Conservation (phyloP, 768 basidiomycete genomes). For the Saitozyma sp. region DNA sequence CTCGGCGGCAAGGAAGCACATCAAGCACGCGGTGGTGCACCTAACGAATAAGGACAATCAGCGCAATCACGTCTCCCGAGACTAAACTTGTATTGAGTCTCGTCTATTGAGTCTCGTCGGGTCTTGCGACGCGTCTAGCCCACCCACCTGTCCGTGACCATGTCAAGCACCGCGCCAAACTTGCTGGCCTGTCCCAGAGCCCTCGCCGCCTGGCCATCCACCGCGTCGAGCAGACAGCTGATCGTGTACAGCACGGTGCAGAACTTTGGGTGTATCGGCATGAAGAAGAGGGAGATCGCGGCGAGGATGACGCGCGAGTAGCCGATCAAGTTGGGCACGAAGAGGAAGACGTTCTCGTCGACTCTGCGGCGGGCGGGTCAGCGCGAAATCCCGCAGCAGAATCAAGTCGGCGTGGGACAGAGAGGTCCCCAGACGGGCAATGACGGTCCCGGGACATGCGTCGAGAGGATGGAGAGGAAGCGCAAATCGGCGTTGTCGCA, state of each 20-base stretch:
- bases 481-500: too few species aligned
- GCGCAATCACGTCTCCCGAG: slow-evolving; percentile 3
- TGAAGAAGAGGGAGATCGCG: slow-evolving; percentile 80
- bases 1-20: slow-evolving; percentile 87
- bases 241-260: slow-evolving; percentile 85
- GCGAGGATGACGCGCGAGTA: slow-evolving; percentile 90
- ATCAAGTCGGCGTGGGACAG: neutral
- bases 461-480: too few species aligned
- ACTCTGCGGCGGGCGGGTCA: slow-evolving; percentile 19
- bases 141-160: slow-evolving; percentile 94
- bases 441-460: neutral
- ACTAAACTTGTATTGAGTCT: neutral
- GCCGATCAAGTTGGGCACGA: slow-evolving; percentile 91
- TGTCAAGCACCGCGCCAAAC: slow-evolving; percentile 96
- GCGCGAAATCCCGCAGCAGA: neutral
- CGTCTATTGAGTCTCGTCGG: too few species aligned
- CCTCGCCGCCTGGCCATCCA: slow-evolving; percentile 90
- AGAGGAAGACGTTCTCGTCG: slow-evolving; percentile 93
- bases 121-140: neutral
- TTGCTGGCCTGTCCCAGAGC: slow-evolving; percentile 86
- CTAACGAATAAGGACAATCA: slow-evolving; percentile 54
- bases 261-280: slow-evolving; percentile 91
- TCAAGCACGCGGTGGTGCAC: slow-evolving; percentile 91
- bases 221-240: slow-evolving; percentile 90
- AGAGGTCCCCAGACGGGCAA: neutral